Evolutionary conservation across 2,329 filamentous ascomycete genomes (phyloP), one percentile per base, ranked within the genome.

Genomic region (Ophiosphaerella herpotricha): DNA sequence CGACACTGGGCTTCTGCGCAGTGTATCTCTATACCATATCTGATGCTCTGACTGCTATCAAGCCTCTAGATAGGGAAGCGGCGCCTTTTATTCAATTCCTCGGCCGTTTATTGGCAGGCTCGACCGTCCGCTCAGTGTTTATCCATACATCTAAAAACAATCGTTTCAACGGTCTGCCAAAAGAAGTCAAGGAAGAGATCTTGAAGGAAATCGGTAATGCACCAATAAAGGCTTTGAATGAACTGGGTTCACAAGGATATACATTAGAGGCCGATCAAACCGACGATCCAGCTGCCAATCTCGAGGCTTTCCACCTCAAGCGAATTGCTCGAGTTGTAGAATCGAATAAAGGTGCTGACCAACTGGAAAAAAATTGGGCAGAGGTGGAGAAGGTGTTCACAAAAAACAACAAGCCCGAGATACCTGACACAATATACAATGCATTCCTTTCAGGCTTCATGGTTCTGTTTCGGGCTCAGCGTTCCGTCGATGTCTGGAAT

Each of bases 401-500:
- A 7, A 14, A 26, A 5, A 18, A 43, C 1, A 39, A 54, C 14
- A 46, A 53, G 3, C n/a, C 39, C 12, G 24, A 45, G 4, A 68
- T 73, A 44, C 66, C 71, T 9, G 50, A 46, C 21, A 39, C 33
- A 4, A 48, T 80, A 4, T 80, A 76, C 53, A 74, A 76, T 47
- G 57, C 72, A 7, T 78, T 84, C 48, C 74, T 85, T 38, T 65
- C 72, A 5, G 68, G 74, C 1, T 82, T 78, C 57, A 74, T 82
- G 64, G 57, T 65, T 2, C 51, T 83, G n/a, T 64, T 67, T 14
- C 68, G 73, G 38, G 64, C 75, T 4, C 59, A 74, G 29, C 64
- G 70, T 9, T 79, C 81, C 1, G 74, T 84, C n/a, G 72, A 79
- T 24, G 75, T 83, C 3, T 85, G 83, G 83, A 82, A 83, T 48